Conservation (phyloP, 225 moss, liverwort and hornwort species). For the Antitrichia curtipendula region DNA sequence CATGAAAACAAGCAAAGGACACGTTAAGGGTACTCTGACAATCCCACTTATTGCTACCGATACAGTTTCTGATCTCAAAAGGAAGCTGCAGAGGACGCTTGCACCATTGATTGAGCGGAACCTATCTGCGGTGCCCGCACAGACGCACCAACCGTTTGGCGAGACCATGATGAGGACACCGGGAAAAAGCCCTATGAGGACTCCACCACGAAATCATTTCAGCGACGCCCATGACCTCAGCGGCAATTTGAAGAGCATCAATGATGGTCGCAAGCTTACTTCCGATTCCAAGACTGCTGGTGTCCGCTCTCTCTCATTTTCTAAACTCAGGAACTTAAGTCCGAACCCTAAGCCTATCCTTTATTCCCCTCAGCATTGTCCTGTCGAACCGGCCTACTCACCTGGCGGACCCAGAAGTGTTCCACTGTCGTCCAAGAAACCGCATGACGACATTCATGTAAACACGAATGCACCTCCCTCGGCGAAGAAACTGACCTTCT, state of each 20-base stretch:
- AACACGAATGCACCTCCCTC: not conserved
- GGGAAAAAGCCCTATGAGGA: slow-evolving; percentile 25
- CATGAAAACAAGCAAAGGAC: slow-evolving; percentile 72
- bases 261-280: slow-evolving; percentile 14
- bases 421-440: slow-evolving; percentile 19
- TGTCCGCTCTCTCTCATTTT: slow-evolving; percentile 39
- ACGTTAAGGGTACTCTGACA: slow-evolving; percentile 60
- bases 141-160: slow-evolving; percentile 20
- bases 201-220: slow-evolving; percentile 23
- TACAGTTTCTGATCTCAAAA: slow-evolving; percentile 66
- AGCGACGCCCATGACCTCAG: not conserved
- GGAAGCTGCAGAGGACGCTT: slow-evolving; percentile 75
- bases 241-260: not conserved
- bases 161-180: slow-evolving; percentile 35
- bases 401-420: slow-evolving; percentile 26
- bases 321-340: slow-evolving; percentile 23
- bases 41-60: slow-evolving; percentile 79
- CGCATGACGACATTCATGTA: slow-evolving; percentile 1
- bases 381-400: slow-evolving; percentile 9
- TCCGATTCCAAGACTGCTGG: slow-evolving; percentile 25
- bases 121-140: not conserved
- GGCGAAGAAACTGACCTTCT: slow-evolving; percentile 22
- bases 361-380: slow-evolving; percentile 17
- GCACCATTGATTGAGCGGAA: slow-evolving; percentile 76
- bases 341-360: slow-evolving; percentile 4